These are phyloP conservation scores for Xerophyta viscosa DNA, from an alignment of 106 monocot genomes.

Conservation along the genomic window DNA sequence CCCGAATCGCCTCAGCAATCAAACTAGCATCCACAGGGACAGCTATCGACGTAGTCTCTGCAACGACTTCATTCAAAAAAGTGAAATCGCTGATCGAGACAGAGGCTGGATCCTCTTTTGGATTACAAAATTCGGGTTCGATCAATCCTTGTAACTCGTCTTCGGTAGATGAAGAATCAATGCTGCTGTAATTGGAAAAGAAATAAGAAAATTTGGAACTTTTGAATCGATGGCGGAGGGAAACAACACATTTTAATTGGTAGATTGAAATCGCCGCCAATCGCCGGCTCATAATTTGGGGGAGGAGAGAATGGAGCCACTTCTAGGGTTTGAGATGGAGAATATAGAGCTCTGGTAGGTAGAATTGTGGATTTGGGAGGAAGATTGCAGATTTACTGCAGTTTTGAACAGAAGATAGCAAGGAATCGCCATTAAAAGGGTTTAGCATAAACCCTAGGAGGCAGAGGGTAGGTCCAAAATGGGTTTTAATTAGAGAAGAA, in stretches of 20 bases:
- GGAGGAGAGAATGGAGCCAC: not conserved
- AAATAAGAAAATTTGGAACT: constrained; percentile 2
- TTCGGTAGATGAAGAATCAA: constrained; percentile 12
- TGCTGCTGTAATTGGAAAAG: constrained; percentile 10
- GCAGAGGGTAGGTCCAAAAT: too few species aligned
- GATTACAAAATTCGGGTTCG: constrained; percentile 20
- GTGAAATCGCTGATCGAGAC: constrained; percentile 57
- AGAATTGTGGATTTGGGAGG: not conserved
- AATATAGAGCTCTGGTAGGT: not conserved
- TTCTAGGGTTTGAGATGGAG: not conserved
- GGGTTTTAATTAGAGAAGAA: too few species aligned
- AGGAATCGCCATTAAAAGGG: not conserved
- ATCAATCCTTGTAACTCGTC: constrained; percentile 30
- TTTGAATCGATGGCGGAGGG: constrained; percentile 4
- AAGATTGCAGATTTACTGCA: not conserved
- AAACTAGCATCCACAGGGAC: constrained; percentile 36
- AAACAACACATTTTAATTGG: constrained; percentile 3
- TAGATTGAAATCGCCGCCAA: constrained; percentile 16
- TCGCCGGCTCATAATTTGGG: constrained; percentile 31
- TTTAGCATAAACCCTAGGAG: too few species aligned
- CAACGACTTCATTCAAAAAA: constrained; percentile 42
- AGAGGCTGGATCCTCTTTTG: not conserved
- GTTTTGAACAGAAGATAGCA: not conserved
- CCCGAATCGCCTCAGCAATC: constrained; percentile 43
- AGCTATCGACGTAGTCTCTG: not conserved